Evolutionary conservation across 306 rosid species (phyloP), one percentile per base, ranked within the genome.

Genomic region (Hippophae tibetana): DNA sequence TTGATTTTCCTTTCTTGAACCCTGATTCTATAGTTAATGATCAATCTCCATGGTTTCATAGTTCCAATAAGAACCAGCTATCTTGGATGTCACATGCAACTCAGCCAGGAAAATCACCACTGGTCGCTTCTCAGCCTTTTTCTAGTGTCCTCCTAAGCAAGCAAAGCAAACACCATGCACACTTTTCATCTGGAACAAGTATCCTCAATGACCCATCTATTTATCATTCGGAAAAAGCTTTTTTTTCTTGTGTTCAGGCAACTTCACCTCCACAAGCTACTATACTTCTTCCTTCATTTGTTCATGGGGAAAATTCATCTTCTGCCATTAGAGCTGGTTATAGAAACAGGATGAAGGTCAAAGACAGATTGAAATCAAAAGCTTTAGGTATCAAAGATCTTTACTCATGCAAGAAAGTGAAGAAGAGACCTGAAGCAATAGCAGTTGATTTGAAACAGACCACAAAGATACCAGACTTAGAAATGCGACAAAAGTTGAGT

Each of bases 1-100:
- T 78, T 4, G 85, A 71, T 52, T 85, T 85, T 67, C 93, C 96
- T 65, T 85, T 85, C 78, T 66, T 83, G 72, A 77, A 75, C 69
- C 82, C 84, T 11, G 75, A 72, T 63, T 67, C 62, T 61, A 64
- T 75, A 67, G 89, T 74, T 44, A 73, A 71, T 51, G 75, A 72
- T 52, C 79, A 73, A 56, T 55, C 82, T 43, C 47, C 85, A 62
- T 78, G 87, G 82, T 72, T 68, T 69, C 76, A 79, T 65, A 76
- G 74, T 65, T 68, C 86, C 54, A 60, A 71, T 31, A 62, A 73
- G 64, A 70, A 69, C 60, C 69, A 65, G 50, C 84, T 89, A 12
- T 72, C 86, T 5, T 87, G 95, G 92, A 54, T 80, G 75, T 74
- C 81, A 61, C 80, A 69, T 40, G 77, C 84, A 53, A 63, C 69